phyloP scores from a whole-genome alignment of 2,329 filamentous ascomycete genomes.

The Penicillium sp. region DNA sequence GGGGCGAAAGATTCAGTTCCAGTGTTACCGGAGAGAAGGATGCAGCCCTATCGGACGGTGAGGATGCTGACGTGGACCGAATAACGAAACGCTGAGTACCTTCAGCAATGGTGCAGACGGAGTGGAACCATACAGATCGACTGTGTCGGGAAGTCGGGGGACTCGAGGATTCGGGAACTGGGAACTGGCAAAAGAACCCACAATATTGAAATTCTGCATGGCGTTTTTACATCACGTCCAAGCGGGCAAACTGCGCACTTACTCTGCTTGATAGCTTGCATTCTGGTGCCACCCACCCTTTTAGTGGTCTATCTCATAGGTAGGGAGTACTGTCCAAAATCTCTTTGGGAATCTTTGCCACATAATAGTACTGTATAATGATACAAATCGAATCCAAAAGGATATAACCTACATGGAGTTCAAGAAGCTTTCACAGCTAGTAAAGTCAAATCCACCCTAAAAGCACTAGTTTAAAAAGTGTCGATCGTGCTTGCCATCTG shows the following conservation, averaged over 20 bases:
- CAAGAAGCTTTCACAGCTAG: not conserved
- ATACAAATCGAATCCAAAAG: not conserved
- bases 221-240: not conserved
- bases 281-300: no score
- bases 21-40: not conserved
- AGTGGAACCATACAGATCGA: not conserved
- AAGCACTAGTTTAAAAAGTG: not conserved
- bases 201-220: not conserved
- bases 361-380: no score
- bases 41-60: not conserved
- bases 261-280: not conserved
- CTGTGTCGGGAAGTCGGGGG: not conserved
- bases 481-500: not conserved
- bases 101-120: not conserved
- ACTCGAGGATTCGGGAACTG: not conserved
- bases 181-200: not conserved
- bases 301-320: no score
- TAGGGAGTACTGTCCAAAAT: no score
- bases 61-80: not conserved
- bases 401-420: not conserved
- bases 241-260: no score
- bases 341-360: no score
- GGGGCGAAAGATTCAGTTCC: no score
- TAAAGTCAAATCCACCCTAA: not conserved
- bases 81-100: not conserved